phyloP scores from a whole-genome alignment of 208 protist species.

The Vickermania ingenoplastis region DNA sequence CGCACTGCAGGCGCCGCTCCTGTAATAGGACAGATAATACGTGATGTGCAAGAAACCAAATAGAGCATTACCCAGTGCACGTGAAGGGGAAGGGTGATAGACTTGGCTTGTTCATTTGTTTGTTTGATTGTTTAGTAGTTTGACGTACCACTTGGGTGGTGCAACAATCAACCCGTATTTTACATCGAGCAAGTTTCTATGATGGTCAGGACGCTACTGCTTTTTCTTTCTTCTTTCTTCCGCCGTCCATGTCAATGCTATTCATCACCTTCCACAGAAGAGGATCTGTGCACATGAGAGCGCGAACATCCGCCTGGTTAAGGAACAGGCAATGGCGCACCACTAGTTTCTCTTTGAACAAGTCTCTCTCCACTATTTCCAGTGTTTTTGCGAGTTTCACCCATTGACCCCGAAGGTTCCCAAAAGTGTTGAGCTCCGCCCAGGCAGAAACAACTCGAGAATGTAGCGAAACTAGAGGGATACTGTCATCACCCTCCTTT shows the following conservation, averaged over 20 bases:
- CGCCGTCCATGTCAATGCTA: conserved; percentile 51
- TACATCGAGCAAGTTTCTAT: no score
- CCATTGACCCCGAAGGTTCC: conserved; percentile 59
- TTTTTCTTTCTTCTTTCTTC: conserved; percentile 6
- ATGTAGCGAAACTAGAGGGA: conserved; percentile 38
- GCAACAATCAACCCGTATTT: no score
- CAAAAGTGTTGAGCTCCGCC: conserved; percentile 57
- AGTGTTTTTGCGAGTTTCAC: conserved; percentile 37
- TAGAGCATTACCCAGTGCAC: no score
- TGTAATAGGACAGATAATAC: no score
- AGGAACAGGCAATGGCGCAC: conserved; percentile 21
- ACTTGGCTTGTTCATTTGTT: no score
- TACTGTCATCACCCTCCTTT: conserved; percentile 19
- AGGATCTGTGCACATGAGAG: conserved; percentile 27
- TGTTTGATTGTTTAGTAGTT: no score
- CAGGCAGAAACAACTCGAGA: conserved; percentile 35
- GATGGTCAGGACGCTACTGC: no score
- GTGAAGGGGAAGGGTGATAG: no score
- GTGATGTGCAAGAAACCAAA: no score
- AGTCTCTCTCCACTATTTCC: conserved; percentile 12
- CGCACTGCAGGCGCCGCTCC: no score
- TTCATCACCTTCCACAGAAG: conserved; percentile 31
- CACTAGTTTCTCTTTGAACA: conserved; percentile 7
- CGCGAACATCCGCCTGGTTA: conserved; percentile 19
- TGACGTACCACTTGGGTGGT: no score